These are phyloP conservation scores for Vitis rotundifolia DNA, from an alignment of 164 flowering plant genomes.

Conservation along the genomic window DNA sequence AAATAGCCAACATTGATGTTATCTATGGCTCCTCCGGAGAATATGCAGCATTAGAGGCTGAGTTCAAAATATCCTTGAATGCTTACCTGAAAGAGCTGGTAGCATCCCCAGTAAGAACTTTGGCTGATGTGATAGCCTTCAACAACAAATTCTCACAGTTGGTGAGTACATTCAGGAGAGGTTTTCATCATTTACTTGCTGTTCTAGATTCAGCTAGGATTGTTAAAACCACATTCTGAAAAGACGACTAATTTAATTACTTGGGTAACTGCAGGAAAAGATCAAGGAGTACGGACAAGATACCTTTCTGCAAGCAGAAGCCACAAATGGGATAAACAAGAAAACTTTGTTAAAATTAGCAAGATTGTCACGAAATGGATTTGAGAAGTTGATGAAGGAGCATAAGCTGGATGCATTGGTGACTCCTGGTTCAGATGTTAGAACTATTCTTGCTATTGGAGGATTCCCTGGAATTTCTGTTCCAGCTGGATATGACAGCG, in stretches of 20 bases:
- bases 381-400: slow-evolving; percentile 41
- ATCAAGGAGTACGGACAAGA: slow-evolving; percentile 27
- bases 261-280: slow-evolving; percentile 4
- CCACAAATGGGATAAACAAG: slow-evolving; percentile 21
- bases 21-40: no score
- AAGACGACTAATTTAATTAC: no score
- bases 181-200: no score
- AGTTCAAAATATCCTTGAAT: no score
- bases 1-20: slow-evolving; percentile 4
- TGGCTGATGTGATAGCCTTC: no score
- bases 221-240: no score
- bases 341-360: slow-evolving; percentile 23
- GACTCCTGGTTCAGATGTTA: slow-evolving; percentile 9
- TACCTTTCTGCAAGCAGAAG: slow-evolving; percentile 6
- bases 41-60: no score
- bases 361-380: slow-evolving; percentile 28
- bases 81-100: no score
- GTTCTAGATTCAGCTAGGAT: no score
- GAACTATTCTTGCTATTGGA: slow-evolving; percentile 39
- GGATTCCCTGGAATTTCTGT: slow-evolving; percentile 55
- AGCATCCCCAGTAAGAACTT: no score
- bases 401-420: slow-evolving; percentile 53
- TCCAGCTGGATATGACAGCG: slow-evolving; percentile 48
- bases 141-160: no score
- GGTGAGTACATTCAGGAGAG: no score